Evolutionary conservation across 1,139 yeast species (phyloP).

Genomic region (Suhomyces atakaporum): DNA sequence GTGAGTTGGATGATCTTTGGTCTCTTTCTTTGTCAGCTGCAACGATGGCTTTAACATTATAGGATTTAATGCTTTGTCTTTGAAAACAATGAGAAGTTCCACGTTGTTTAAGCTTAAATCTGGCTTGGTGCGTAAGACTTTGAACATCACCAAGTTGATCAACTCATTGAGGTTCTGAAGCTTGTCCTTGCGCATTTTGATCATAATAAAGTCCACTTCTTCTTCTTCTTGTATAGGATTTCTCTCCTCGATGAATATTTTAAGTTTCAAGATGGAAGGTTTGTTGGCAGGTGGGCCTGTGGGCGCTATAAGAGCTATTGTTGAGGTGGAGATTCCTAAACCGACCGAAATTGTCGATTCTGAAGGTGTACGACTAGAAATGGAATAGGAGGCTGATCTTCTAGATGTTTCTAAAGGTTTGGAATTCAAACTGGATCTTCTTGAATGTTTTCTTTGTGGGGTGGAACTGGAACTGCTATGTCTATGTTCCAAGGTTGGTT

Average conservation of each 20-base stretch:
- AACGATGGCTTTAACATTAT: constrained; percentile 23
- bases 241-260: constrained; percentile 19
- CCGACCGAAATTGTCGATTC: not conserved
- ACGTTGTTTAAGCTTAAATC: constrained; percentile 20
- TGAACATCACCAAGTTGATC: constrained; percentile 25
- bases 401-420: not conserved
- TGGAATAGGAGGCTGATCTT: constrained; percentile 4
- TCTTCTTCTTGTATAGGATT: constrained; percentile 1
- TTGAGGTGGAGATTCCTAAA: constrained; percentile 7
- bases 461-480: not conserved
- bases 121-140: constrained; percentile 21
- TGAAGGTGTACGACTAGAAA: constrained; percentile 1
- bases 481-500: not conserved
- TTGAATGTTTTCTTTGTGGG: not conserved
- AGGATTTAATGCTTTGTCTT: constrained; percentile 27
- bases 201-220: constrained; percentile 19
- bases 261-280: constrained; percentile 20
- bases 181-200: constrained; percentile 32
- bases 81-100: constrained; percentile 27
- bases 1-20: not conserved
- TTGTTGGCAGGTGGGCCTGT: not conserved
- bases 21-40: constrained; percentile 5
- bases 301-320: constrained; percentile 3
- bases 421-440: not conserved
- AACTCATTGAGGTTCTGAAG: constrained; percentile 28